Evolutionary conservation across 805 yeast genomes (phyloP), one percentile per base, ranked within the genome.

Genomic region (Yarrowia alimentaria): DNA sequence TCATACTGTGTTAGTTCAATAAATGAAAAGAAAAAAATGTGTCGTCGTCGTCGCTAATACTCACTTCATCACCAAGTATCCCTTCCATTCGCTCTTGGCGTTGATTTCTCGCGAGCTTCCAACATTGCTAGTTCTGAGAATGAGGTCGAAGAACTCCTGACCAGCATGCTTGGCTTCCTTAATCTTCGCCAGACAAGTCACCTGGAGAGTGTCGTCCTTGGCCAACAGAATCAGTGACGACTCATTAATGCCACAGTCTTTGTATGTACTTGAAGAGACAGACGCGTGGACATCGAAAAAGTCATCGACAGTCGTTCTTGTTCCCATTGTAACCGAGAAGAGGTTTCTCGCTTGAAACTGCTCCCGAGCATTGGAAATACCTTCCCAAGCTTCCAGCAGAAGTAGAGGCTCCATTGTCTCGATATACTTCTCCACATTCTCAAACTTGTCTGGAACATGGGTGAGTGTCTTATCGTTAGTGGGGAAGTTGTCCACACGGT

Each of bases 351-450:
- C 4, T 8, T 76, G 76, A 12, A 70, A 68, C 13, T 85, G 78
- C 43, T 78, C 79, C 55, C 84, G 80, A 0, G 93, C 80, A 4
- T 86, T 74, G 57, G 80, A 83, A 20, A 93, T 77, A 0, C 87
- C 84, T 61, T 90, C 95, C 97, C 98, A 94, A 56, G 95, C 85
- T 67, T 93, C 99, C 31, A 91, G 67, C 62, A 90, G 68, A 34
- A 93, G 68, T 33, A 93, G 71, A 0, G 99, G 99, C 57, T 82
- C 85, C 64, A 87, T 83, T 1, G 77, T 73, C 26, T 71, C 69
- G 40, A 76, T 77, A 61, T 94, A 93, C 3, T 84, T 88, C n/a
- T 68, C 70, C 4, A 80, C 79, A 45, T 76, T 68, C 0, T 60
- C 53, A 61, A 86, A 93, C 1, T 66, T 60, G 56, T 80, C 80